Conservation (phyloP, 164 flowering plant genomes). For the Liriodendron chinense region DNA sequence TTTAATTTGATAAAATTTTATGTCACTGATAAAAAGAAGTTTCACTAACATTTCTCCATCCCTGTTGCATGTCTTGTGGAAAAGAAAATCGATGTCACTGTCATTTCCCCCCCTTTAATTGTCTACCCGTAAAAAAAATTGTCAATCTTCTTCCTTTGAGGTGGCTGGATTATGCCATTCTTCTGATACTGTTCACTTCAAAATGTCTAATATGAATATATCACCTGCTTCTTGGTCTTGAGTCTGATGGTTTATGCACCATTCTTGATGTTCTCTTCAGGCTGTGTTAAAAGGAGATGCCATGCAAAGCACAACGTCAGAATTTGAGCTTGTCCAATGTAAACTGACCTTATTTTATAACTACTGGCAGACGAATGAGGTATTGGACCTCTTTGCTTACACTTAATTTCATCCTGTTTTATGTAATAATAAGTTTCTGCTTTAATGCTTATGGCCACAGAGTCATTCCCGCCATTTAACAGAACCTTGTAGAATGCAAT, state of each 20-base stretch:
- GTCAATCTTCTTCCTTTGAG: background rate
- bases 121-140: no score
- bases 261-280: constrained; percentile 28
- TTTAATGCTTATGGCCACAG: no score
- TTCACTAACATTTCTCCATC: no score
- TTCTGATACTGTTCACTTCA: background rate
- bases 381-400: constrained; percentile 19
- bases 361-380: constrained; percentile 95
- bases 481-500: no score
- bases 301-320: constrained; percentile 19
- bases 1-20: no score
- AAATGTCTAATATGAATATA: background rate
- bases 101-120: no score
- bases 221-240: no score
- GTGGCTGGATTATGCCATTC: background rate
- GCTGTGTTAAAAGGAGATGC: constrained; percentile 40
- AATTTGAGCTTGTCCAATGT: constrained; percentile 75
- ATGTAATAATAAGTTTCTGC: no score
- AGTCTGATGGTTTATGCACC: background rate
- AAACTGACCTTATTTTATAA: constrained; percentile 73
- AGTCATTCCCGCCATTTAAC: no score
- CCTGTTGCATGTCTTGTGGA: no score
- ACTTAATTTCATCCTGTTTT: background rate
- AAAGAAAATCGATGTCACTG: no score
- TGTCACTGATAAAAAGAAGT: no score